Evolutionary conservation across 164 flowering plant genomes (phyloP), one percentile per base, ranked within the genome.

Genomic region (Chimonanthus praecox): DNA sequence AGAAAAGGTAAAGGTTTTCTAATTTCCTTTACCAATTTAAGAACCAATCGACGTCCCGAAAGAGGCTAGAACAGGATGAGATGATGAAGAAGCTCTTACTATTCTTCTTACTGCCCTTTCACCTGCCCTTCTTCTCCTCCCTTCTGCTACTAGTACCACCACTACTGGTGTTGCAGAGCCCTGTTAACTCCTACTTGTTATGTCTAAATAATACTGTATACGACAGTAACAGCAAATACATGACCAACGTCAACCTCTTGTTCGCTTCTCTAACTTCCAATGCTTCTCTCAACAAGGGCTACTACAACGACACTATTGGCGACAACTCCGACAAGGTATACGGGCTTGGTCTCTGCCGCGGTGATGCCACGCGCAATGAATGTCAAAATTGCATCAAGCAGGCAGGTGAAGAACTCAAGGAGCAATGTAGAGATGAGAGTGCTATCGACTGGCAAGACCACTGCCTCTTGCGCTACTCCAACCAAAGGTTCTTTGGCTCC

Each of bases 391-490:
- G 86, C 71, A 46, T 78, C 11, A 2, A 45, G 9, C 47, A 44
- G 2, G 83, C 85, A 10, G 5, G 51, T 8, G 6, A 65, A 3
- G 63, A 71, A 47, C 61, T 82, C 33, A 2, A 15, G 11, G 9
- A 10, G 2, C 72, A 68, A 16, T 83, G 84, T 58, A 79, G 80
- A 6, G 69, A 69, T n/a, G 65, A 54, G 18, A 78, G 16, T 6
- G 84, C 86, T 2, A 16, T 73, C 20, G 63, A 71, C 6, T 82
- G 88, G 84, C 79, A 77, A 43, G 86, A 83, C 16, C 0, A 20
- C 0, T 83, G 86, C 58, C 81, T 74, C 48, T 43, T 85, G 58
- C 82, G 83, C 13, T 82, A 79, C 60, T 82, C 88, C 3, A 43
- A 70, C 45, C 2, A 3, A 11, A 71, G 9, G 3, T 78, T 82